Evolutionary conservation across 2,329 filamentous ascomycete genomes (phyloP), one percentile per base, ranked within the genome.

Genomic region (Colletotrichum coccodes): DNA sequence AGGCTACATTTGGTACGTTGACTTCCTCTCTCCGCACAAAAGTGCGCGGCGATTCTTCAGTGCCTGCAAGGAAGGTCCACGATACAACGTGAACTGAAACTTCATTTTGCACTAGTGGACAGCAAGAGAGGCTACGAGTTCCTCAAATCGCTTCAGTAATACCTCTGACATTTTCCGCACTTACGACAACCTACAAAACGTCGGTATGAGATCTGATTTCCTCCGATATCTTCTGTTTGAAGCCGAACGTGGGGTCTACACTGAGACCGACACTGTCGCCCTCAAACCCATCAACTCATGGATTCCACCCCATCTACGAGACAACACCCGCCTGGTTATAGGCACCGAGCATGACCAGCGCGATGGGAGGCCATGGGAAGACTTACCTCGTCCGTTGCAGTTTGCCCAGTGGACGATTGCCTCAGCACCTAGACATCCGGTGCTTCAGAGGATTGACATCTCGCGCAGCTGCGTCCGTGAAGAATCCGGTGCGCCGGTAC

Each of bases 261-360:
- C 86, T 26, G 88, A 90, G 72, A 88, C 89, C 56, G 88, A 90
- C 72, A 87, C 89, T 16, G 83, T 88, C 73, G 85, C 86, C 7
- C 76, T 89, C 18, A 82, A 82, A 36, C 83, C 87, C 0, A 77
- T 89, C 59, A 78, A 85, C 38, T 18, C 54, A 3, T 78, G 76
- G 75, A 58, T 78, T 4, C 74, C 75, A 6, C 40, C 52, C 9
- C 21, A 65, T 4, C 16, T 73, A 28, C 73, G 72, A 4, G 65
- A 71, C 62, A 38, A 65, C n/a, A 72, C 73, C 8, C 66, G 72
- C 4, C 68, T 76, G 11, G 60, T 80, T 21, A 70, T 79, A 3
- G 78, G 77, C 8, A 73, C 78, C 58, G 78, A 79, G 66, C 79
- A 73, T 44, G 78, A 79, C 64, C 70, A 73, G n/a, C 72, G 72